Percentiles rank a stretch among this genome's conserved stretches.
Conservation (phyloP, 2,329 filamentous ascomycete genomes). For the Chalaropsis thielavioides region DNA sequence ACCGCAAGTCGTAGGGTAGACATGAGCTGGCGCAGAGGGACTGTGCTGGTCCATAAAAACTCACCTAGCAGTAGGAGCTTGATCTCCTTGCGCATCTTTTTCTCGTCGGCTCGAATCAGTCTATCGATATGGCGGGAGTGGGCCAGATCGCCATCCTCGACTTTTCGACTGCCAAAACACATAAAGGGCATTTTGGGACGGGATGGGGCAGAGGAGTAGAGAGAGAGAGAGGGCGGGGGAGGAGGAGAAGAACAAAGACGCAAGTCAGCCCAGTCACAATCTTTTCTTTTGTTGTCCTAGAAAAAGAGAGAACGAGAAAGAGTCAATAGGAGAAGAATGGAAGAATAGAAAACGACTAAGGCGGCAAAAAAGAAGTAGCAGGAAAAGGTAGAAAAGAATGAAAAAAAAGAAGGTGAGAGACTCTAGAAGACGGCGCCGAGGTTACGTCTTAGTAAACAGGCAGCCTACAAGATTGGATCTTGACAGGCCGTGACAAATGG, state of each 20-base stretch:
- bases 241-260: not conserved
- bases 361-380: not conserved
- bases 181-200: constrained; percentile 29
- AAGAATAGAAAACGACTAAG: not conserved
- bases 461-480: not conserved
- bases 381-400: not conserved
- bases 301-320: too few relatives aligned
- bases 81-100: constrained; percentile 70
- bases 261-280: not conserved
- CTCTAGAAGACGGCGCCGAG: not conserved
- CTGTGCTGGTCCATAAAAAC: not conserved
- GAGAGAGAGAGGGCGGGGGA: not conserved
- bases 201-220: not conserved
- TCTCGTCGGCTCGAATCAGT: constrained; percentile 73
- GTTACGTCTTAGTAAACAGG: not conserved
- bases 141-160: constrained; percentile 35
- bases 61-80: constrained; percentile 86
- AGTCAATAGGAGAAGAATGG: not conserved
- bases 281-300: not conserved
- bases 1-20: too few relatives aligned
- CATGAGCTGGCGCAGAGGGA: too few relatives aligned
- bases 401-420: not conserved
- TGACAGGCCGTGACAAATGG: not conserved
- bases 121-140: constrained; percentile 72
- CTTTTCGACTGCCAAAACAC: constrained; percentile 49